A percentile compares a stretch with the other conserved stretches of the same genome.
These are phyloP conservation scores for Pythium guiyangense DNA, from an alignment of 352 stramenopile genomes.

Conservation along the genomic window DNA sequence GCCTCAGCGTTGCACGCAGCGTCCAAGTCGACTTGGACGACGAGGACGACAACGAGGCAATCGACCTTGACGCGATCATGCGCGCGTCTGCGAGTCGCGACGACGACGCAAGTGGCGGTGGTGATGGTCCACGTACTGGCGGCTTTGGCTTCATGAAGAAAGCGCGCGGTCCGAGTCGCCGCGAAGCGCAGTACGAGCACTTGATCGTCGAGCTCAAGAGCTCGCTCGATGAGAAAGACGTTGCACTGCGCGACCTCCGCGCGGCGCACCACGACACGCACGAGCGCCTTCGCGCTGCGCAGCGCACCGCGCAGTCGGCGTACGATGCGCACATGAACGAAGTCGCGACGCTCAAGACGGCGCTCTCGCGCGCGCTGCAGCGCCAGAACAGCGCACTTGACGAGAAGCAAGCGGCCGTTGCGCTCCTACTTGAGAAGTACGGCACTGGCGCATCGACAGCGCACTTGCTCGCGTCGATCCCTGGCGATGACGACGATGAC, in stretches of 20 bases:
- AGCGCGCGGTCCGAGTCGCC: constrained; percentile 10
- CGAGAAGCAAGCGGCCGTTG: constrained; percentile 48
- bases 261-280: constrained; percentile 29
- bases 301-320: constrained; percentile 37
- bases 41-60: constrained; percentile 31
- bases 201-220: constrained; percentile 66
- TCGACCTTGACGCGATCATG: constrained; percentile 49
- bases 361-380: constrained; percentile 35
- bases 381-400: constrained; percentile 47
- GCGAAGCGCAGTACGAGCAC: constrained; percentile 52
- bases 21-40: constrained; percentile 51
- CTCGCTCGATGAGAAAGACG: constrained; percentile 38
- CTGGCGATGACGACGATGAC: neutral
- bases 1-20: constrained; percentile 23
- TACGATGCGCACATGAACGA: constrained; percentile 38
- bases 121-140: no score
- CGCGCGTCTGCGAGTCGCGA: constrained; percentile 7
- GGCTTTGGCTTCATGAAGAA: neutral
- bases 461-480: constrained; percentile 1
- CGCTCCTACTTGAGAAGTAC: constrained; percentile 37
- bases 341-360: constrained; percentile 34
- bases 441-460: constrained; percentile 1
- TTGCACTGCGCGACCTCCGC: constrained; percentile 28
- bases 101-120: no score
- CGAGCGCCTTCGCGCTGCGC: constrained; percentile 30